Conservation (phyloP, 176 grass and related monocot genomes). For the Panicum miliaceum region DNA sequence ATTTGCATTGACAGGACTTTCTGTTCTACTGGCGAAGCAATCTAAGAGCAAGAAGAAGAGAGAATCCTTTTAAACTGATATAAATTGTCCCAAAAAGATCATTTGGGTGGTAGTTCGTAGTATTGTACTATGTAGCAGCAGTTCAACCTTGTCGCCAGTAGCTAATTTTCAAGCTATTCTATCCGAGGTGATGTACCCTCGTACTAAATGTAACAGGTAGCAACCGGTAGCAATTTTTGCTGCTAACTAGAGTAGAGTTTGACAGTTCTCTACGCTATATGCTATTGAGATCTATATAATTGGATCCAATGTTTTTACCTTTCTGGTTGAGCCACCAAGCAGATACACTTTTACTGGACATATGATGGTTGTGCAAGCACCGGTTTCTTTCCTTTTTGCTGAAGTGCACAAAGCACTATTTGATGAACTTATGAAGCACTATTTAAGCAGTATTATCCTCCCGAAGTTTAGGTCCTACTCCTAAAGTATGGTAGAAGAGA, state of each 20-base stretch:
- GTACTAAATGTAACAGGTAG: not conserved
- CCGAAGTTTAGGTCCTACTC: not conserved
- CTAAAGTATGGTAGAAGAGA: not conserved
- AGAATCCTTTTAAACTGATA: conserved; percentile 49
- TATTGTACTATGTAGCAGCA: conserved; percentile 22
- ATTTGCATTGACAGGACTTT: conserved; percentile 68
- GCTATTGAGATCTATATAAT: conserved; percentile 5
- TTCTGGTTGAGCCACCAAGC: not conserved
- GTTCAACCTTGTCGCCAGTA: conserved; percentile 31
- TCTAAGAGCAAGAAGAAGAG: conserved; percentile 86
- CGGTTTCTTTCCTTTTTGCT: not conserved
- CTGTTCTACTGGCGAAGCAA: conserved; percentile 73
- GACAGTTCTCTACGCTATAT: not conserved
- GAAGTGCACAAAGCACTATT: not conserved
- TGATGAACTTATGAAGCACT: not conserved
- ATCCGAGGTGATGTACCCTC: not conserved
- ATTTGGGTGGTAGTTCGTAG: not conserved
- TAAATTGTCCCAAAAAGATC: not conserved
- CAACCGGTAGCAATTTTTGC: conserved; percentile 2
- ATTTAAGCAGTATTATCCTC: too few species aligned
- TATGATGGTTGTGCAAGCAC: not conserved
- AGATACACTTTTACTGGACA: not conserved
- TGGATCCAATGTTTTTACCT: not conserved
- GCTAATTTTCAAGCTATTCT: not conserved
- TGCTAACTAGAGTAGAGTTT: conserved; percentile 30